A percentile compares a stretch with the other conserved stretches of the same genome.
Evolutionary conservation across 2,329 filamentous ascomycete genomes (phyloP).

Genomic region (Fusarium pininemorale): DNA sequence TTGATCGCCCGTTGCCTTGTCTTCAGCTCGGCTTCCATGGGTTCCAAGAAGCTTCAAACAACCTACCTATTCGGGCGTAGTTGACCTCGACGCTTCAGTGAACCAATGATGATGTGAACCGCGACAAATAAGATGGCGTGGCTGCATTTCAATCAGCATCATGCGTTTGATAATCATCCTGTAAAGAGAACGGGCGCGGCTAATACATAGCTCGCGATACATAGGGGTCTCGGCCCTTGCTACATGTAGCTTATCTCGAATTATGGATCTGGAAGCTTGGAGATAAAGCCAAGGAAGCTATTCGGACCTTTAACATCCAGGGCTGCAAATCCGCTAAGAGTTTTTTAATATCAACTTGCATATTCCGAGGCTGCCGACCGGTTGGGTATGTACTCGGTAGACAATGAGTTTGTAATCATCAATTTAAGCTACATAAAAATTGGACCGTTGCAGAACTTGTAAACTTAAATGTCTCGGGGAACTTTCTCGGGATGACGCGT

Average conservation of each 20-base stretch:
- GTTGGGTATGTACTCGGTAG: neutral
- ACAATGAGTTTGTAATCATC: neutral
- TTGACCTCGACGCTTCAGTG: no score
- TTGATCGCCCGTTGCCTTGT: slow-evolving; percentile 23
- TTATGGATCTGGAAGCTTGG: neutral
- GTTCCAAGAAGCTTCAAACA: slow-evolving; percentile 9
- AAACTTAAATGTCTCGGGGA: neutral
- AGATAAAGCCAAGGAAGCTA: neutral
- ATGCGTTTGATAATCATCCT: neutral
- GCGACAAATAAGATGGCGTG: neutral
- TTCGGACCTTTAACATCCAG: slow-evolving; percentile 23
- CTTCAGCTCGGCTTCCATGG: slow-evolving; percentile 22
- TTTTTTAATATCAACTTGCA: neutral
- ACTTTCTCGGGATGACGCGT: neutral
- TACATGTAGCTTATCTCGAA: slow-evolving; percentile 4
- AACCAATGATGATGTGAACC: neutral
- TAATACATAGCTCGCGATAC: neutral
- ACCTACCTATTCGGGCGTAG: slow-evolving; percentile 25
- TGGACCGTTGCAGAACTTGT: neutral
- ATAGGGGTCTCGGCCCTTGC: neutral
- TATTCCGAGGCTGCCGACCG: neutral
- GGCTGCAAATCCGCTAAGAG: neutral
- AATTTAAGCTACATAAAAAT: neutral
- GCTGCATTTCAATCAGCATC: neutral
- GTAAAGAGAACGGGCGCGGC: neutral